Conservation (phyloP, 345 rosid genomes). For the Ceriops tagal region DNA sequence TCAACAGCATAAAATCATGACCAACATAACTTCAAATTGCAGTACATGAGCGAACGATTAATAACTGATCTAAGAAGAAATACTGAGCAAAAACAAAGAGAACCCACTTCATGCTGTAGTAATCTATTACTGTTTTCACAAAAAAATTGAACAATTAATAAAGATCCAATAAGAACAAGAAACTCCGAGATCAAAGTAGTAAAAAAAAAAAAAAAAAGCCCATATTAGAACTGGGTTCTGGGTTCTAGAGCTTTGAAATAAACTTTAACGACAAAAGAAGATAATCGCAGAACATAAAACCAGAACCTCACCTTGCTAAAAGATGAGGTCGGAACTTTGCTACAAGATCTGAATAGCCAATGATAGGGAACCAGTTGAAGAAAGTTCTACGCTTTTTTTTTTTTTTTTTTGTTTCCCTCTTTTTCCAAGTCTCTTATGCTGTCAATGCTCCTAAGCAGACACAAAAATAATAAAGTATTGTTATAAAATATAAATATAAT, state of each 20-base stretch:
- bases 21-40: not conserved
- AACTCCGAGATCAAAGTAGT: not conserved
- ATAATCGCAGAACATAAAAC: not conserved
- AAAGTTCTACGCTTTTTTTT: not conserved
- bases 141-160: not conserved
- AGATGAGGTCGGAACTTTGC: too few relatives aligned
- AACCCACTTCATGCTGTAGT: not conserved
- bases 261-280: too few relatives aligned
- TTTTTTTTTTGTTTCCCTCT: too few relatives aligned
- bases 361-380: not conserved
- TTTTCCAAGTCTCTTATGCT: too few relatives aligned
- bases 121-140: not conserved
- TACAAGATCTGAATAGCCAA: not conserved
- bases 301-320: not conserved
- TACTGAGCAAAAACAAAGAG: not conserved
- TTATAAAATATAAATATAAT: too few relatives aligned
- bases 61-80: not conserved
- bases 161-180: conserved; percentile 3
- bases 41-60: not conserved
- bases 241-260: too few relatives aligned
- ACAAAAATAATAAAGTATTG: too few relatives aligned
- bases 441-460: too few relatives aligned
- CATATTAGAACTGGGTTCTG: too few relatives aligned
- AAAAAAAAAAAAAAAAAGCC: conserved; percentile 10
- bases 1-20: too few relatives aligned